Evolutionary conservation across 2,329 filamentous ascomycete genomes (phyloP).

Genomic region (Thelonectria rubi): DNA sequence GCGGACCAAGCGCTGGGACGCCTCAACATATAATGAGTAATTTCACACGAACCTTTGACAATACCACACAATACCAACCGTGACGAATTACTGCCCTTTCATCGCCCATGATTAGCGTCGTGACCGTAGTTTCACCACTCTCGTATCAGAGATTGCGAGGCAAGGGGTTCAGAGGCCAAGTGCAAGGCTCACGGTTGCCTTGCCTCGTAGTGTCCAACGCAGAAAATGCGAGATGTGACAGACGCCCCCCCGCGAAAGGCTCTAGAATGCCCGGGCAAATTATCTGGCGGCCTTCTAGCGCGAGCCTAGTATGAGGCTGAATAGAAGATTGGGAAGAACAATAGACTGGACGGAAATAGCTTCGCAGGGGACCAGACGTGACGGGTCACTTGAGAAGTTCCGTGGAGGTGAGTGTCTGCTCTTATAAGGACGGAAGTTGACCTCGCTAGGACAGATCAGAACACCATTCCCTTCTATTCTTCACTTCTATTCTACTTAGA

Average conservation of each 20-base stretch:
- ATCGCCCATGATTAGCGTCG: background rate
- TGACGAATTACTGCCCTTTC: too few species aligned
- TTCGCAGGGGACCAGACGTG: background rate
- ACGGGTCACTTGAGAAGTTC: background rate
- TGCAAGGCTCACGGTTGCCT: too few species aligned
- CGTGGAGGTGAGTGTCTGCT: too few species aligned
- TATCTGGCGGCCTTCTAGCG: background rate
- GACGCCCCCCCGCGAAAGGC: background rate
- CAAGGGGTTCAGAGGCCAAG: too few species aligned
- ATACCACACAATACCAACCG: background rate
- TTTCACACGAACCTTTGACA: constrained; percentile 23
- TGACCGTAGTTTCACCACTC: background rate
- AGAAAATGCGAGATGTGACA: background rate
- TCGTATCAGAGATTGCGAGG: too few species aligned
- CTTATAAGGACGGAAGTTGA: too few species aligned
- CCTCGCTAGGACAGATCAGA: background rate
- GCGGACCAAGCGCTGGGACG: constrained; percentile 55
- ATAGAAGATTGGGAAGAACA: background rate
- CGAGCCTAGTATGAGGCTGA: background rate
- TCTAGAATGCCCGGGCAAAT: background rate
- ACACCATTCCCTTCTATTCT: background rate
- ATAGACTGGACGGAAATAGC: background rate
- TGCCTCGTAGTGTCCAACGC: too few species aligned
- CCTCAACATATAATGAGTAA: constrained; percentile 43
- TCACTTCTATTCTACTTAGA: too few species aligned